Percentiles rank a stretch among this genome's conserved stretches.
Evolutionary conservation across 108 stramenopile genomes (phyloP).

Genomic region (Nitzschia palea): DNA sequence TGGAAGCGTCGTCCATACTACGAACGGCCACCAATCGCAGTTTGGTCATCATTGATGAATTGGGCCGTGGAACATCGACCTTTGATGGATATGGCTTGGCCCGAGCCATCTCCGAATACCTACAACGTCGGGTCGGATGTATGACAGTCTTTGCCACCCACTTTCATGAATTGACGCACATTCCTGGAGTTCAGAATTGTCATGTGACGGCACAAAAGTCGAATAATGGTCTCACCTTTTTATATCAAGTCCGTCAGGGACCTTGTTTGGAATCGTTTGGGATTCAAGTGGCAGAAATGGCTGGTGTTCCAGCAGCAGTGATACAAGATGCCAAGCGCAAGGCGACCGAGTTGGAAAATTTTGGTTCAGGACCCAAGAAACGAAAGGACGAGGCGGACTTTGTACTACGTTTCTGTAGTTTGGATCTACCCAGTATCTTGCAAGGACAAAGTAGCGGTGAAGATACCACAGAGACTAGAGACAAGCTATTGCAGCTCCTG

Average conservation of each 20-base stretch:
- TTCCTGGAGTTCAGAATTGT: conserved; percentile 76
- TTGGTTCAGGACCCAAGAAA: conserved; percentile 21
- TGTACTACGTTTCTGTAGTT: conserved; percentile 6
- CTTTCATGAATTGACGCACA: conserved; percentile 96
- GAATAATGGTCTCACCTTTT: conserved; percentile 73
- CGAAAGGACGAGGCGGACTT: not conserved
- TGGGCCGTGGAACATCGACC: conserved; percentile 96
- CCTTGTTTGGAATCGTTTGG: conserved; percentile 96
- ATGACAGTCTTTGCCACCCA: conserved; percentile 97
- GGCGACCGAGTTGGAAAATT: conserved; percentile 88
- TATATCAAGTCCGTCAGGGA: conserved; percentile 88
- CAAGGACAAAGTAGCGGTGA: conserved; percentile 3
- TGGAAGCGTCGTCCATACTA: conserved; percentile 93
- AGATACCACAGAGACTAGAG: conserved; percentile 4
- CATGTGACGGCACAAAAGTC: conserved; percentile 88
- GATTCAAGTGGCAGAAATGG: conserved; percentile 96
- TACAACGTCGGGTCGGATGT: conserved; percentile 77
- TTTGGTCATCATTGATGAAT: conserved; percentile 98
- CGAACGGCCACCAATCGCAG: conserved; percentile 83
- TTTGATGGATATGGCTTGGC: conserved; percentile 98
- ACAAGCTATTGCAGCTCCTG: conserved; percentile 2
- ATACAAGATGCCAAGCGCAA: conserved; percentile 94
- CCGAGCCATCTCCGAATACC: conserved; percentile 93
- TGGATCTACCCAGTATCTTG: conserved; percentile 30
- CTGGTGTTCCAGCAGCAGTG: conserved; percentile 82